A percentile compares a stretch with the other conserved stretches of the same genome.
Evolutionary conservation across 2,329 filamentous ascomycete genomes (phyloP).

Genomic region (Ophiostoma sp.): DNA sequence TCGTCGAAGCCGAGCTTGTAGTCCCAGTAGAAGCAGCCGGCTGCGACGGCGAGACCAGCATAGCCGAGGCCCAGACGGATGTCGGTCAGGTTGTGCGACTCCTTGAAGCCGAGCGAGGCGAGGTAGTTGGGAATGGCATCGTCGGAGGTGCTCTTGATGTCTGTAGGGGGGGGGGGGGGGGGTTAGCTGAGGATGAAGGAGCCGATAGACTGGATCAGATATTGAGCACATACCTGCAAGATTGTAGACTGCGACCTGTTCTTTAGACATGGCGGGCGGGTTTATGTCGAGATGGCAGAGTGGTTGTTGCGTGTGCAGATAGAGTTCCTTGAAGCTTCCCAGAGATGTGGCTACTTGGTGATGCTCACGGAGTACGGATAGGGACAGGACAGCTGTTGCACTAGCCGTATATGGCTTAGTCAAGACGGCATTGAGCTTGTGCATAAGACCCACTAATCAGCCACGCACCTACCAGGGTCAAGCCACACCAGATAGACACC

Average conservation of each 20-base stretch:
- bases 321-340: not conserved
- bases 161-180: conserved; percentile 42
- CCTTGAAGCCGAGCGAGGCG: conserved; percentile 76
- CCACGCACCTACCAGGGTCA: not conserved
- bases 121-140: conserved; percentile 93
- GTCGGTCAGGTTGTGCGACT: conserved; percentile 75
- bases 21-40: conserved; percentile 82
- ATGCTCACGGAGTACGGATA: not conserved
- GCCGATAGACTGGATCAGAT: too few relatives aligned
- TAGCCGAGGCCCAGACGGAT: conserved; percentile 81
- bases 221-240: conserved; percentile 48
- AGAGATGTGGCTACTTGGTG: conserved; percentile 16
- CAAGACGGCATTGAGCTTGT: not conserved
- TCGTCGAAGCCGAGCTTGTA: conserved; percentile 84
- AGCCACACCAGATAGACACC: conserved; percentile 18
- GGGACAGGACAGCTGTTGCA: not conserved
- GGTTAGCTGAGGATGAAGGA: conserved; percentile 2
- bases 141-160: conserved; percentile 94
- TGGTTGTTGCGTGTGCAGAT: not conserved
- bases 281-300: not conserved
- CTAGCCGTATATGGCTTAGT: not conserved
- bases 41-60: conserved; percentile 71
- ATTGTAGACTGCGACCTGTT: conserved; percentile 63
- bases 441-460: not conserved
- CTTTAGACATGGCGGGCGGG: conserved; percentile 40